Conservation (phyloP, 352 stramenopile species). For the Phytophthora megakarya region DNA sequence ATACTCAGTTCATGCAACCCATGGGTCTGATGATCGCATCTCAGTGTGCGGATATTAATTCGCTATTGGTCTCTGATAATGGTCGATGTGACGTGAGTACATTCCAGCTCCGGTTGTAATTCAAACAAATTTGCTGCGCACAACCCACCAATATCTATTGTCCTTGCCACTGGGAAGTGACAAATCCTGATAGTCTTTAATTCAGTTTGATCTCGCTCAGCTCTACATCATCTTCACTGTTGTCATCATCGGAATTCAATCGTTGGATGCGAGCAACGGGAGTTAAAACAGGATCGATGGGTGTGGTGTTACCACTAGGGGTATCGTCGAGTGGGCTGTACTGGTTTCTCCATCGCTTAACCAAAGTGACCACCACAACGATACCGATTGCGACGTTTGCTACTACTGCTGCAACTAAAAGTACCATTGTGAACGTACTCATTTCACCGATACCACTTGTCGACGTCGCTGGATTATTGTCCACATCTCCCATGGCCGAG, state of each 20-base stretch:
- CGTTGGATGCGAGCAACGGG: conserved; percentile 15
- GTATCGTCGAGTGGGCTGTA: conserved; percentile 53
- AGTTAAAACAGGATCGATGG: conserved; percentile 18
- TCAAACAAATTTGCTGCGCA: not conserved
- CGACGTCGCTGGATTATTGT: conserved; percentile 11
- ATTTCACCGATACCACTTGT: conserved; percentile 18
- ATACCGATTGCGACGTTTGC: conserved; percentile 40
- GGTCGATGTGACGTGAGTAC: conserved; percentile 41
- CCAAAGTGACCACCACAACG: conserved; percentile 41
- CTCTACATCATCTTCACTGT: conserved; percentile 40
- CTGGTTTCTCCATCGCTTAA: conserved; percentile 64
- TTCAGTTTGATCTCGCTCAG: conserved; percentile 66
- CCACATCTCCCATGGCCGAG: conserved; percentile 8
- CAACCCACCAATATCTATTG: conserved; percentile 28
- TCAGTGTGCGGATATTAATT: not conserved
- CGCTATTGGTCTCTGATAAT: conserved; percentile 39
- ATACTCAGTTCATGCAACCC: conserved; percentile 52
- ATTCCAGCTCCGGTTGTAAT: conserved; percentile 35
- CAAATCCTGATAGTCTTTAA: conserved; percentile 15
- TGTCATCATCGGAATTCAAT: conserved; percentile 33
- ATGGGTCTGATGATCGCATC: conserved; percentile 28
- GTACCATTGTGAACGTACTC: conserved; percentile 44
- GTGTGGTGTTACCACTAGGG: conserved; percentile 13
- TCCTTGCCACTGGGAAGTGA: conserved; percentile 8
- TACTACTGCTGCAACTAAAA: conserved; percentile 39